phyloP scores from a whole-genome alignment of 2,329 filamentous ascomycete species.

The Colletotrichum simmondsii region DNA sequence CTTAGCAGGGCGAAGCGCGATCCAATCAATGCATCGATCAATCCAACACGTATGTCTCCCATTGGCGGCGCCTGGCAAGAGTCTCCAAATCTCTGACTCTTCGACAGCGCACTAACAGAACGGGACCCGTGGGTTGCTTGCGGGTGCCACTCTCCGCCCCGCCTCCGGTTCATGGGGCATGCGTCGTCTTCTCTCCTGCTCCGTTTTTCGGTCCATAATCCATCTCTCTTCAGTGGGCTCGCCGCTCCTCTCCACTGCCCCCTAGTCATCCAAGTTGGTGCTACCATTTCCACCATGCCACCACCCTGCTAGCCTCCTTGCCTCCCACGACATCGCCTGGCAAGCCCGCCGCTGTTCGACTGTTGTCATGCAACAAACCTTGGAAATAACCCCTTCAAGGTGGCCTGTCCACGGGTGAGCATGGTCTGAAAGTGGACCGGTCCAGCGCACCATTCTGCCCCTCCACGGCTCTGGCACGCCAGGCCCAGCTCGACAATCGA shows the following conservation, averaged over 20 bases:
- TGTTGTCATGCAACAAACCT: slow-evolving; percentile 17
- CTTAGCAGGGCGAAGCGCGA: background rate
- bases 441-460: slow-evolving; percentile 23
- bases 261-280: slow-evolving; percentile 3
- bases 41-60: slow-evolving; percentile 4
- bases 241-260: background rate
- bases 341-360: background rate
- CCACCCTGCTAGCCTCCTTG: slow-evolving; percentile 26
- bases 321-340: slow-evolving; percentile 4
- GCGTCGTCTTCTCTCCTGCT: slow-evolving; percentile 13
- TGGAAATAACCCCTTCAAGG: slow-evolving; percentile 16
- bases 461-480: slow-evolving; percentile 5
- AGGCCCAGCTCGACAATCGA: background rate
- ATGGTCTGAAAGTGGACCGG: slow-evolving; percentile 27
- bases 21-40: slow-evolving; percentile 12
- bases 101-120: background rate
- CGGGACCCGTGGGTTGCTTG: background rate
- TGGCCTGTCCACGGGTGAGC: slow-evolving; percentile 23
- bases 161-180: slow-evolving; percentile 21
- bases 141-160: slow-evolving; percentile 25
- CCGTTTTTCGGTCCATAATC: slow-evolving; percentile 26
- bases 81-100: slow-evolving; percentile 22
- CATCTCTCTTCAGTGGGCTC: slow-evolving; percentile 27
- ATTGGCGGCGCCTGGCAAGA: slow-evolving; percentile 11
- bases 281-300: slow-evolving; percentile 10